Evolutionary conservation across 1,284 basidiomycete genomes (phyloP).

Genomic region (Wallemia mellicola): DNA sequence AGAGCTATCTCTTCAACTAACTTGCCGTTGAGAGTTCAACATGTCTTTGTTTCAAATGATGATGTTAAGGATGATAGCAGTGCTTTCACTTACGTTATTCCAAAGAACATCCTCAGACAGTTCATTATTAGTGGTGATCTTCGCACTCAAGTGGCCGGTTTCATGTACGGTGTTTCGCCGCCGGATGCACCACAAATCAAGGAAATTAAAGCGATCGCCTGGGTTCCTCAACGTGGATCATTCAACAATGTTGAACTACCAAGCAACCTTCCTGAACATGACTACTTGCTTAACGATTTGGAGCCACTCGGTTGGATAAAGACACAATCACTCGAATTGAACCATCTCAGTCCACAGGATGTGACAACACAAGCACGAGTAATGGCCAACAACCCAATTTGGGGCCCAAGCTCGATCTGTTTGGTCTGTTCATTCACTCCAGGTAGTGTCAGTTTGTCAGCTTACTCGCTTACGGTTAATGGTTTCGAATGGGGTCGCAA

Average conservation of each 20-base stretch:
- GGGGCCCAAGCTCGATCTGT: constrained; percentile 79
- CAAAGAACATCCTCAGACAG: constrained; percentile 85
- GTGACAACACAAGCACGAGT: constrained; percentile 86
- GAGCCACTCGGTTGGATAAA: constrained; percentile 4
- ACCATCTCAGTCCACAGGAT: constrained; percentile 71
- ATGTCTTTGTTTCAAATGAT: constrained; percentile 96
- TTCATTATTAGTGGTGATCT: constrained; percentile 84
- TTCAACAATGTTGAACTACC: constrained; percentile 80
- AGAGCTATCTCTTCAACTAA: constrained; percentile 89
- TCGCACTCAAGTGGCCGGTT: constrained; percentile 82
- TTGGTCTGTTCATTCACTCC: constrained; percentile 89
- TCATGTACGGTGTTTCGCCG: constrained; percentile 72
- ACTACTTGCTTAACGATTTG: constrained; percentile 74
- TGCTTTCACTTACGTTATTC: constrained; percentile 76
- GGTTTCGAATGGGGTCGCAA: constrained; percentile 99
- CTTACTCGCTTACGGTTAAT: constrained; percentile 45
- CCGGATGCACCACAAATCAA: constrained; percentile 94
- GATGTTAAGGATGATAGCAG: constrained; percentile 93
- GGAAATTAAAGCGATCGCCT: constrained; percentile 87
- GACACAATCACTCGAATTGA: constrained; percentile 37
- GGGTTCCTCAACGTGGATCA: constrained; percentile 85
- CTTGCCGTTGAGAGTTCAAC: constrained; percentile 76
- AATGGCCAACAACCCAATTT: constrained; percentile 84
- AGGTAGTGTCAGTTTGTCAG: constrained; percentile 78
- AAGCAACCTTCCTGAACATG: constrained; percentile 56